Conservation (phyloP, 176 grass and related monocot genomes). For the Olyra latifolia region DNA sequence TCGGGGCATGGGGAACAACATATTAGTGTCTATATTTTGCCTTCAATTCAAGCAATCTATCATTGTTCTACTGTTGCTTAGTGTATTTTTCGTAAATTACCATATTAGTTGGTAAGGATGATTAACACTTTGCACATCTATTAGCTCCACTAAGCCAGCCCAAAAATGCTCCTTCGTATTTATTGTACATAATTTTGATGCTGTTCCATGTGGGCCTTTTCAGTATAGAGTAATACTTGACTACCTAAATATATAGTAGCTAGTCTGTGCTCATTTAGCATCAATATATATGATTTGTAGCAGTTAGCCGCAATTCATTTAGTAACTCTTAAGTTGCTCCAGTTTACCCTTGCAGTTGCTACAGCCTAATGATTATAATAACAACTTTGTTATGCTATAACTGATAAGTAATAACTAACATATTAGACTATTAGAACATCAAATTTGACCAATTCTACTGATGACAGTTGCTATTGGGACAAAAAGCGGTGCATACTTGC, state of each 20-base stretch:
- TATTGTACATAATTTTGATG: neutral
- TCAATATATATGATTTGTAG: neutral
- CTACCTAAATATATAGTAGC: neutral
- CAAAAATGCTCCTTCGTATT: neutral
- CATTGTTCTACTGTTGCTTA: neutral
- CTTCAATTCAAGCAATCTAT: conserved; percentile 5
- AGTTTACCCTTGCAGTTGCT: neutral
- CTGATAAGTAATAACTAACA: conserved; percentile 11
- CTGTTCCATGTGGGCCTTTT: conserved; percentile 7
- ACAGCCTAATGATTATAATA: neutral
- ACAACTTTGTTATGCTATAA: neutral
- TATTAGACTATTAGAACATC: neutral
- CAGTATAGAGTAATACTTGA: neutral
- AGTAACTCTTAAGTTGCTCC: neutral
- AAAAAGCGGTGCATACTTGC: neutral
- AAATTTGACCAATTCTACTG: neutral
- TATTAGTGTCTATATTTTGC: conserved; percentile 12
- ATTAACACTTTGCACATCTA: neutral
- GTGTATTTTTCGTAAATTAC: neutral
- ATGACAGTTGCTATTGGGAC: neutral
- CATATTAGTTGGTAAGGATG: neutral
- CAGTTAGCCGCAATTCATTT: neutral
- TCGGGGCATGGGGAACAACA: neutral
- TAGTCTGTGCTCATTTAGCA: neutral
- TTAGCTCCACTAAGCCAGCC: neutral